Conservation (phyloP, 78 protist species). For the Paratrimastix pyriformis region DNA sequence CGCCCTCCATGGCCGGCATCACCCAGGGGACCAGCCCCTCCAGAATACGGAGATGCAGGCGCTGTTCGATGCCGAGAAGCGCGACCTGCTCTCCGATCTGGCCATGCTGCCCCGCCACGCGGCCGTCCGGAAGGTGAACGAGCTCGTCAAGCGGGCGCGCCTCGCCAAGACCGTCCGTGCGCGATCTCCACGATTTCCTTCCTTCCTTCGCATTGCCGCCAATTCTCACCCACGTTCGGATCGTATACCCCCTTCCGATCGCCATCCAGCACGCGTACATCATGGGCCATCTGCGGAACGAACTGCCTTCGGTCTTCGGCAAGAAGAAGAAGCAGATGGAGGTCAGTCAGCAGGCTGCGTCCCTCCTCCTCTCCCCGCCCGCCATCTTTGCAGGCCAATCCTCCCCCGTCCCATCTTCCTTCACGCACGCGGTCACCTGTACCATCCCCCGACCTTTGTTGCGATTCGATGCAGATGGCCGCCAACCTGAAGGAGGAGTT, state of each 20-base stretch:
- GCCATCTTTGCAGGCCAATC: slow-evolving; percentile 2
- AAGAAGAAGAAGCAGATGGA: slow-evolving; percentile 47
- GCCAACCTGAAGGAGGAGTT: no score
- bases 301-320: slow-evolving; percentile 66
- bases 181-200: no score
- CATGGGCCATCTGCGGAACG: slow-evolving; percentile 23
- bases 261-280: slow-evolving; percentile 56
- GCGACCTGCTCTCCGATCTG: slow-evolving; percentile 48
- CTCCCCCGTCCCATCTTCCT: slow-evolving; percentile 31
- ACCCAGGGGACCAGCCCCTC: slow-evolving; percentile 65
- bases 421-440: not conserved
- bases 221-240: no score
- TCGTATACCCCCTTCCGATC: slow-evolving; percentile 58
- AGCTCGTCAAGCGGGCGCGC: slow-evolving; percentile 50
- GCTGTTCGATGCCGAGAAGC: slow-evolving; percentile 20
- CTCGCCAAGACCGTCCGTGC: not conserved
- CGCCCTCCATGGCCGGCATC: no score
- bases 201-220: no score
- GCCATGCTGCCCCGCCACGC: slow-evolving; percentile 42
- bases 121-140: slow-evolving; percentile 54
- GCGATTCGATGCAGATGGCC: slow-evolving; percentile 22
- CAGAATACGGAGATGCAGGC: not conserved
- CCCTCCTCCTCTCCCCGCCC: slow-evolving; percentile 57
- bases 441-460: not conserved
- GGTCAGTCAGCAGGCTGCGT: slow-evolving; percentile 20